A percentile compares a stretch with the other conserved stretches of the same genome.
Evolutionary conservation across 83 land plant genomes (phyloP).

Genomic region (Diphasiastrum complanatum): DNA sequence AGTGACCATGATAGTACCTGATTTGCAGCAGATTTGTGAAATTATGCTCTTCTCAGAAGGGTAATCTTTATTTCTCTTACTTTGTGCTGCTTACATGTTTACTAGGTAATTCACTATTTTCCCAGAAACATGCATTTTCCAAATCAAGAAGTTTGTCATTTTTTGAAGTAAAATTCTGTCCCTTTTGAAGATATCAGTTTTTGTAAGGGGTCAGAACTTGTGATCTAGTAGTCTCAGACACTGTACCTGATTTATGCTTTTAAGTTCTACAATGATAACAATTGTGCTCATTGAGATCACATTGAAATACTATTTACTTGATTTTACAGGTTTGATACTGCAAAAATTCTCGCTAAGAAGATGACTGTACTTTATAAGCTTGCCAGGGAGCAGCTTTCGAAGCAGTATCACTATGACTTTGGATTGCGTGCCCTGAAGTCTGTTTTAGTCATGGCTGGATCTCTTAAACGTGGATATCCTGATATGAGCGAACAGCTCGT

Average conservation of each 20-base stretch:
- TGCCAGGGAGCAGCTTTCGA: constrained; percentile 37
- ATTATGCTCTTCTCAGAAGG: constrained; percentile 46
- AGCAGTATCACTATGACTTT: constrained; percentile 42
- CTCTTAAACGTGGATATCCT: constrained; percentile 35
- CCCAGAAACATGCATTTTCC: too few relatives aligned
- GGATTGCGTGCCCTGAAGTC: constrained; percentile 38
- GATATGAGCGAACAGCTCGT: constrained; percentile 41
- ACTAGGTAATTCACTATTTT: too few relatives aligned
- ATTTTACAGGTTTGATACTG: constrained; percentile 35
- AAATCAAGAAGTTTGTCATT: too few relatives aligned
- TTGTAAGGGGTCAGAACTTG: too few relatives aligned
- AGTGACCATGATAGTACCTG: constrained; percentile 43
- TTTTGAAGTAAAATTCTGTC: too few relatives aligned
- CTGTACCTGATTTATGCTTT: background rate
- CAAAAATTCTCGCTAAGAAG: constrained; percentile 35
- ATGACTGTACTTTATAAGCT: constrained; percentile 40
- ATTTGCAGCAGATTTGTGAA: constrained; percentile 40
- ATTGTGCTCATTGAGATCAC: background rate
- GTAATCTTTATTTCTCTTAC: constrained; percentile 8
- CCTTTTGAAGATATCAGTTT: too few relatives aligned
- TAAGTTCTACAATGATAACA: background rate
- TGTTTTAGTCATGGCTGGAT: constrained; percentile 40
- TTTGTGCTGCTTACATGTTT: background rate
- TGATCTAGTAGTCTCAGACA: background rate
- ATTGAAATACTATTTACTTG: background rate